phyloP scores from a whole-genome alignment of 2,329 filamentous ascomycete species.

The Xylaria sp. region DNA sequence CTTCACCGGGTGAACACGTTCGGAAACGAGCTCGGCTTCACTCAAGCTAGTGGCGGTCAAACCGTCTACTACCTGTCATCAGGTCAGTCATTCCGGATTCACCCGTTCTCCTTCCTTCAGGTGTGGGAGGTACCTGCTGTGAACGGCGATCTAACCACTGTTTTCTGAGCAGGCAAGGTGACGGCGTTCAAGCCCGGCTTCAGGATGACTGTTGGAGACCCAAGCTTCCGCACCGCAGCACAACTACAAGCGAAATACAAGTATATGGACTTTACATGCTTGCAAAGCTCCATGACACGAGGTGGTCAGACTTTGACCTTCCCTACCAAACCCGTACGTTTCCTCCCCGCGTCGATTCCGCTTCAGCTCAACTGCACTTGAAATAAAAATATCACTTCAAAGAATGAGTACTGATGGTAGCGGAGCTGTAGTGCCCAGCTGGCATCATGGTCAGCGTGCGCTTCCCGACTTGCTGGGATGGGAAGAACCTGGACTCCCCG shows the following conservation, averaged over 20 bases:
- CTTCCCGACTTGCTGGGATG: slow-evolving; percentile 49
- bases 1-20: slow-evolving; percentile 49
- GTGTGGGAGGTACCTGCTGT: background rate
- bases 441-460: slow-evolving; percentile 45
- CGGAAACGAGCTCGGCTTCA: slow-evolving; percentile 48
- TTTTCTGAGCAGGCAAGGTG: slow-evolving; percentile 42
- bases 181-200: slow-evolving; percentile 56
- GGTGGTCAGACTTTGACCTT: slow-evolving; percentile 47
- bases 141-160: background rate
- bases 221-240: slow-evolving; percentile 46
- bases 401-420: too few relatives aligned
- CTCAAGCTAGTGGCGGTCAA: slow-evolving; percentile 50
- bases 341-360: too few relatives aligned
- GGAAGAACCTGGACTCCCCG: slow-evolving; percentile 47
- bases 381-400: too few relatives aligned
- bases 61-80: slow-evolving; percentile 56
- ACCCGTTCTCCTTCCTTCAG: background rate
- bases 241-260: slow-evolving; percentile 46
- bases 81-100: slow-evolving; percentile 32
- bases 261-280: slow-evolving; percentile 48
- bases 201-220: slow-evolving; percentile 56
- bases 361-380: too few relatives aligned
- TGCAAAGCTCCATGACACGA: slow-evolving; percentile 45
- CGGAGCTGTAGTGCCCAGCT: slow-evolving; percentile 17
- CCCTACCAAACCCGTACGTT: slow-evolving; percentile 34